Conservation (phyloP, 805 yeast genomes). For the Kodamaea neixiangensis region DNA sequence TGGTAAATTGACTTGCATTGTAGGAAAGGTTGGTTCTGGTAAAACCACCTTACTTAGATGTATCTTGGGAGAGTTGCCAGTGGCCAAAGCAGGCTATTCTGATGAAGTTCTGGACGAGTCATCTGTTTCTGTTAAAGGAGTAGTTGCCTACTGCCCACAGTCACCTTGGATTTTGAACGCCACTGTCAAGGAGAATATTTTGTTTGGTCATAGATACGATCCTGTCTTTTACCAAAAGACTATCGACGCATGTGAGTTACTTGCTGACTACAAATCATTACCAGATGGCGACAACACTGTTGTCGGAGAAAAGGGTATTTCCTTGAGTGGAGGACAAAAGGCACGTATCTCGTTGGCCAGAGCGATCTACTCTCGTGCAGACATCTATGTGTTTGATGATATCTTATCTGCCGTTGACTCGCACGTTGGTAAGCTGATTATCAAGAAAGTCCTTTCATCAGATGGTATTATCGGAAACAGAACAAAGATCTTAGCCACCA, state of each 20-base stretch:
- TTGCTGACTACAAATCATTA: conserved; percentile 33
- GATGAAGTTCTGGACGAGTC: not conserved
- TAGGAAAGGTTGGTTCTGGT: conserved; percentile 44
- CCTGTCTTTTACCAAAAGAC: conserved; percentile 32
- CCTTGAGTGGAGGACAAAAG: conserved; percentile 46
- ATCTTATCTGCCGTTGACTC: conserved; percentile 45
- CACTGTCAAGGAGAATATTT: conserved; percentile 40
- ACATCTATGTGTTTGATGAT: conserved; percentile 40
- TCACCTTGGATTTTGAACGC: conserved; percentile 44
- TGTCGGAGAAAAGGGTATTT: conserved; percentile 46
- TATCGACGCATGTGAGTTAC: conserved; percentile 39
- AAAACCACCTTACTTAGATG: conserved; percentile 39
- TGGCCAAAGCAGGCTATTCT: not conserved
- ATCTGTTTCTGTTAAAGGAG: conserved; percentile 21
- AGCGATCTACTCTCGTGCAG: conserved; percentile 44
- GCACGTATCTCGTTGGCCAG: conserved; percentile 44
- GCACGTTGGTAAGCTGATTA: conserved; percentile 41
- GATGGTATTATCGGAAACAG: conserved; percentile 34
- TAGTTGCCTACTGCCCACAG: conserved; percentile 42
- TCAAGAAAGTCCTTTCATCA: conserved; percentile 31
- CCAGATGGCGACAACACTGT: conserved; percentile 43
- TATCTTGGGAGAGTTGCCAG: conserved; percentile 34
- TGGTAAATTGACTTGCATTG: conserved; percentile 42
- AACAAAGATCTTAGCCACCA: conserved; percentile 41
- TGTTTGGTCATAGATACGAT: conserved; percentile 38